These are phyloP conservation scores for California macrophylla DNA, from an alignment of 441 rosid genomes.

Conservation along the genomic window DNA sequence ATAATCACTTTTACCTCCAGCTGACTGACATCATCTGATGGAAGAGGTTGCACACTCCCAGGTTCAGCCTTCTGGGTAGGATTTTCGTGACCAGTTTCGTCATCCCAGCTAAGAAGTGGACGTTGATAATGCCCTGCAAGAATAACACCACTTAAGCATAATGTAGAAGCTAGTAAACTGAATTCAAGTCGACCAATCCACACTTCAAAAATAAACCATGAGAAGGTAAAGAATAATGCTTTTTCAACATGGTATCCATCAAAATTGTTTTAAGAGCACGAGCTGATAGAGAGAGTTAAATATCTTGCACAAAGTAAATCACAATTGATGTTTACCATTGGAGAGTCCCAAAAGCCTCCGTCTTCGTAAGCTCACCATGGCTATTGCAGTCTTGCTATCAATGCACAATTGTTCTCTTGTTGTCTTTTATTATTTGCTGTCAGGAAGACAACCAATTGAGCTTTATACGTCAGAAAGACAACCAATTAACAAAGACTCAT, in stretches of 20 bases:
- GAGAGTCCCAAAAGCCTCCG: conserved; percentile 84
- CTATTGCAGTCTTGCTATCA: conserved; percentile 19
- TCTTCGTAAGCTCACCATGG: conserved; percentile 91
- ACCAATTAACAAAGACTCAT: conserved; percentile 6
- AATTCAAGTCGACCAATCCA: not conserved
- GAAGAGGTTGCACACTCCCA: conserved; percentile 41
- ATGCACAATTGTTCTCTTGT: conserved; percentile 13
- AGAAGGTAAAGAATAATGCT: no score
- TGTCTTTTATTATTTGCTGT: conserved; percentile 18
- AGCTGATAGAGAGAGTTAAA: not conserved
- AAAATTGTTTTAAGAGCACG: no score
- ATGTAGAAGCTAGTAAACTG: not conserved
- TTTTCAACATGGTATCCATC: not conserved
- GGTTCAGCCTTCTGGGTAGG: conserved; percentile 31
- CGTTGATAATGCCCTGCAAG: conserved; percentile 43
- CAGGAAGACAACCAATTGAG: conserved; percentile 8
- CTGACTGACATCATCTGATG: conserved; percentile 27
- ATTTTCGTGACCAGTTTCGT: conserved; percentile 30
- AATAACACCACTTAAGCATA: conserved; percentile 14
- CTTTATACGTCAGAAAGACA: conserved; percentile 19
- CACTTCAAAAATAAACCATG: not conserved
- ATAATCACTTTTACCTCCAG: conserved; percentile 28
- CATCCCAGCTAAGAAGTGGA: conserved; percentile 46
- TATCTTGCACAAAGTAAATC: not conserved
- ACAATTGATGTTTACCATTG: conserved; percentile 47